Evolutionary conservation across 2,329 filamentous ascomycete species (phyloP).

Genomic region (Cladophialophora psammophila): DNA sequence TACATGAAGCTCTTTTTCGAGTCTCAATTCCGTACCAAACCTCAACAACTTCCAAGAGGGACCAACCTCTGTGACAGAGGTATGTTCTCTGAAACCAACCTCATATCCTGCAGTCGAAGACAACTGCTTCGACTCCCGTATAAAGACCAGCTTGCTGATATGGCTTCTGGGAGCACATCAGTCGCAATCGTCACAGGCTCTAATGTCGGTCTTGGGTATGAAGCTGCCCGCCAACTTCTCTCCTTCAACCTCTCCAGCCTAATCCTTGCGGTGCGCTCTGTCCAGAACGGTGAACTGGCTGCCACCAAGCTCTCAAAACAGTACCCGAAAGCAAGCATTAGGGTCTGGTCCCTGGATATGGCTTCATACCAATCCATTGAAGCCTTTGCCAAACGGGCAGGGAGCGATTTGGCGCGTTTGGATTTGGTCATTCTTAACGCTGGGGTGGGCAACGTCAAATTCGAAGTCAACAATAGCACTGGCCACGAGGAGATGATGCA

Average conservation of each 20-base stretch:
- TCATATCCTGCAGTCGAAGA: background rate
- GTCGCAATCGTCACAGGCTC: constrained; percentile 54
- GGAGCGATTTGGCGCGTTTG: constrained; percentile 38
- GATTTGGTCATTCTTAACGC: constrained; percentile 59
- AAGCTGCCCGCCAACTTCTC: constrained; percentile 53
- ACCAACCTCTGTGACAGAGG: background rate
- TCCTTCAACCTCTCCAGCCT: constrained; percentile 49
- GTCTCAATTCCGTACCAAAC: background rate
- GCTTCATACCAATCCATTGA: constrained; percentile 48
- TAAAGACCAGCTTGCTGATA: background rate
- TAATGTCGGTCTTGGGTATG: constrained; percentile 55
- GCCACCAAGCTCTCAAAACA: constrained; percentile 32
- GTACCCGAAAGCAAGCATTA: constrained; percentile 47
- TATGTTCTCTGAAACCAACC: background rate
- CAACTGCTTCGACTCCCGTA: background rate
- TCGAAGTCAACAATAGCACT: constrained; percentile 28
- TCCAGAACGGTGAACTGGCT: constrained; percentile 54
- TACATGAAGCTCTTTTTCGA: background rate
- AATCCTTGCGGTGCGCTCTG: constrained; percentile 55
- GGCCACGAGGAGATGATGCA: constrained; percentile 52
- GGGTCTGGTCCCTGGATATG: constrained; percentile 57
- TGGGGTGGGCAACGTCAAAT: constrained; percentile 44
- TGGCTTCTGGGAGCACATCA: constrained; percentile 9
- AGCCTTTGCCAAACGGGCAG: constrained; percentile 42
- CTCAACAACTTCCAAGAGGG: background rate